Percentiles rank a stretch among this genome's conserved stretches.
phyloP scores from a whole-genome alignment of 495 filamentous ascomycete species.

The Astrocystis sublimbata region DNA sequence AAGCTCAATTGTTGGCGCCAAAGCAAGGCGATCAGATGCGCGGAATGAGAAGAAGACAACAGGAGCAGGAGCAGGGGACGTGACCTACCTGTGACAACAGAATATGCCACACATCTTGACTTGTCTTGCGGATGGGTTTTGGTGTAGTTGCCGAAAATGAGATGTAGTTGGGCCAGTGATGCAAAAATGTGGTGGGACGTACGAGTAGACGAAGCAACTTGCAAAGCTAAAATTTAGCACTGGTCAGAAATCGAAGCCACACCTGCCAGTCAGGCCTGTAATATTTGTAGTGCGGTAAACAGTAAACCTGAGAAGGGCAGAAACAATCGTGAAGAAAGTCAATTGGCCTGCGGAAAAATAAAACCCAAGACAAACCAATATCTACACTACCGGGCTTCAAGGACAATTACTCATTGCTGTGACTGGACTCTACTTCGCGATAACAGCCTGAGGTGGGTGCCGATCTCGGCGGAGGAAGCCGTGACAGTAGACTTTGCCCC shows the following conservation, averaged over 20 bases:
- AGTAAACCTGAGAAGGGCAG: background rate
- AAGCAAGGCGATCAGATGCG: too few species aligned
- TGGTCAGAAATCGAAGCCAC: background rate
- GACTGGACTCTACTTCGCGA: slow-evolving; percentile 14
- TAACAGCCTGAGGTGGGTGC: slow-evolving; percentile 15
- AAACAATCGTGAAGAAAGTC: background rate
- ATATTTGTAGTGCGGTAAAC: background rate
- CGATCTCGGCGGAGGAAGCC: slow-evolving; percentile 18
- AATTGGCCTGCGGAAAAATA: too few species aligned
- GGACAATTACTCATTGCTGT: slow-evolving; percentile 5
- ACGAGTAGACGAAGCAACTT: background rate
- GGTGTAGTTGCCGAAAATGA: background rate
- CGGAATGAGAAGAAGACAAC: background rate
- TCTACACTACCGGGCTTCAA: background rate
- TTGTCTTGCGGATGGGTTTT: background rate
- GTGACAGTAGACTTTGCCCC: slow-evolving; percentile 14
- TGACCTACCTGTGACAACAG: slow-evolving; percentile 82
- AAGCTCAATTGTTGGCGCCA: background rate
- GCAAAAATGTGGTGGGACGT: background rate
- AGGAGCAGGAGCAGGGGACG: too few species aligned
- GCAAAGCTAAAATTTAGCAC: background rate
- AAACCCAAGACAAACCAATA: background rate
- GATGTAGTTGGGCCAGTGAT: background rate
- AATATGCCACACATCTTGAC: slow-evolving; percentile 79
- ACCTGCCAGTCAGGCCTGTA: too few species aligned